Evolutionary conservation across 371 early-diverging fungal genomes (phyloP).

Genomic region (Lichtheimia hyalospora): DNA sequence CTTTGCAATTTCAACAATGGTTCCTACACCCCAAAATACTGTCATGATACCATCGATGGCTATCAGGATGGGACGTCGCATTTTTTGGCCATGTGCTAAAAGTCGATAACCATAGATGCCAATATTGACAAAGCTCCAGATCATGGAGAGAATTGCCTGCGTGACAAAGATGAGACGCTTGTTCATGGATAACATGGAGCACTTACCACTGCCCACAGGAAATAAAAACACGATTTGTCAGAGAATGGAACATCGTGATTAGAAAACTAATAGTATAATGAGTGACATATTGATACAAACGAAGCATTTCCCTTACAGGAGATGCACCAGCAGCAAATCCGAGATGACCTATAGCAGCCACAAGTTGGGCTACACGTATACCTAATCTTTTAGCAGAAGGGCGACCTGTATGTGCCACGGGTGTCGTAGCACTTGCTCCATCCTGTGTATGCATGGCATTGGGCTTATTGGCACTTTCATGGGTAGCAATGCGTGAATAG

Average conservation of each 20-base stretch:
- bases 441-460: not conserved
- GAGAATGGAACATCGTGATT: slow-evolving; percentile 33
- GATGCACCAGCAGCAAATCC: slow-evolving; percentile 53
- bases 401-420: slow-evolving; percentile 14
- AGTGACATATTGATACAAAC: too few species aligned
- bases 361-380: slow-evolving; percentile 34
- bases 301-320: too few species aligned
- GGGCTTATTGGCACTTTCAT: not conserved
- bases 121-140: slow-evolving; percentile 43
- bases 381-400: slow-evolving; percentile 27
- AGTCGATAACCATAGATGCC: slow-evolving; percentile 43
- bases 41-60: slow-evolving; percentile 50
- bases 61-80: slow-evolving; percentile 44
- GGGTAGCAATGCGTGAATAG: not conserved
- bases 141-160: slow-evolving; percentile 46
- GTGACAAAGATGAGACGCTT: not conserved
- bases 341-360: slow-evolving; percentile 39
- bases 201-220: slow-evolving; percentile 43
- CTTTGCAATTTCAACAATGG: slow-evolving; percentile 55
- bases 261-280: slow-evolving; percentile 22
- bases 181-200: not conserved
- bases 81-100: slow-evolving; percentile 35
- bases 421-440: not conserved
- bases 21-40: slow-evolving; percentile 52
- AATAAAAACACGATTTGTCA: slow-evolving; percentile 37